These are phyloP conservation scores for Hypoxylon sp. DNA, from an alignment of 2,329 filamentous ascomycete species.

Conservation along the genomic window DNA sequence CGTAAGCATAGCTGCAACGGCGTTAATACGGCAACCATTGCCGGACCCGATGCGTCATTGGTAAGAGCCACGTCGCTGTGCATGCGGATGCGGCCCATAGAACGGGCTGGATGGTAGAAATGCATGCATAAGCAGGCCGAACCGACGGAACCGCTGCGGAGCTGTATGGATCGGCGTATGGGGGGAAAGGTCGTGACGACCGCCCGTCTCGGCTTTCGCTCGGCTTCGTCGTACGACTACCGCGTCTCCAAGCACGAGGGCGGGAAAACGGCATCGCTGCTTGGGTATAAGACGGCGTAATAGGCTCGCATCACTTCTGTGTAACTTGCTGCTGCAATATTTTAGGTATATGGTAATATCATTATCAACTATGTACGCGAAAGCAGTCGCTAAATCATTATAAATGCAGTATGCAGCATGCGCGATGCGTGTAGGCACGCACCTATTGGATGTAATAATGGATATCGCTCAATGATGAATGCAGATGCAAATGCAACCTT, in stretches of 20 bases:
- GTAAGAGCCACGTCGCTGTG: background rate
- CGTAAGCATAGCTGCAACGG: slow-evolving; percentile 8
- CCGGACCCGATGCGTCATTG: background rate
- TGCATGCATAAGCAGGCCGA: background rate
- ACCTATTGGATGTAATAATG: background rate
- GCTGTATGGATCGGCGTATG: background rate
- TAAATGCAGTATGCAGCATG: background rate
- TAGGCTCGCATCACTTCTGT: background rate
- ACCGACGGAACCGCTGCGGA: slow-evolving; percentile 3
- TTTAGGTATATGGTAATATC: background rate
- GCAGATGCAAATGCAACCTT: background rate
- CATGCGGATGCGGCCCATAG: background rate
- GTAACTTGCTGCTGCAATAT: background rate
- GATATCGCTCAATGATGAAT: background rate
- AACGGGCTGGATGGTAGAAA: background rate
- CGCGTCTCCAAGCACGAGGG: background rate
- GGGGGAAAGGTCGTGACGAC: background rate
- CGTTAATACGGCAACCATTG: background rate
- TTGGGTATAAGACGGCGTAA: background rate
- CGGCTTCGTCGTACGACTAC: background rate
- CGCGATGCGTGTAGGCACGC: background rate
- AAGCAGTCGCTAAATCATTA: background rate
- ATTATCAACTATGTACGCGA: slow-evolving; percentile 5
- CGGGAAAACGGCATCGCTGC: background rate
- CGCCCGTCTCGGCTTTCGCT: background rate